Conservation (phyloP, 2,329 filamentous ascomycete genomes). For the Akanthomyces uredinophilus region DNA sequence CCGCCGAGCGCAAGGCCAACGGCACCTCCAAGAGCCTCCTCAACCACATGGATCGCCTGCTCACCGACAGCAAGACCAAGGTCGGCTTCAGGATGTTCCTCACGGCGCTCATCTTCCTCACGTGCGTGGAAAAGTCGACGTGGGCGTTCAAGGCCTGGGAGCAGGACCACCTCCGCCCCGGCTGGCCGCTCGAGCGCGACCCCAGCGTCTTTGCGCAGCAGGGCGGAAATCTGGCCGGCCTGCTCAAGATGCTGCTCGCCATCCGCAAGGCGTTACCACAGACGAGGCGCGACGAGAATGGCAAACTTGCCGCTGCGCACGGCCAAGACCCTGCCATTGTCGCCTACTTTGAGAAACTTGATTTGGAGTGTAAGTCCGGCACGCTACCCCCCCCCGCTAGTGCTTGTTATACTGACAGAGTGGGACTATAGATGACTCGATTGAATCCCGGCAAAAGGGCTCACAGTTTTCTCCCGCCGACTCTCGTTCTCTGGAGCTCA, state of each 20-base stretch:
- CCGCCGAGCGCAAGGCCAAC: constrained; percentile 59
- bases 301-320: constrained; percentile 40
- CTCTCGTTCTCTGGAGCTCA: constrained; percentile 46
- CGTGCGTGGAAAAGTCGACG: constrained; percentile 62
- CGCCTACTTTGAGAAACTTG: constrained; percentile 51
- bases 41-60: constrained; percentile 54
- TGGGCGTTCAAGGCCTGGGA: constrained; percentile 67
- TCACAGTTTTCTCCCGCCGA: constrained; percentile 47
- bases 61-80: constrained; percentile 57
- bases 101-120: constrained; percentile 56
- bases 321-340: constrained; percentile 42
- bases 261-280: constrained; percentile 56
- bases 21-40: constrained; percentile 53
- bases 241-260: constrained; percentile 57
- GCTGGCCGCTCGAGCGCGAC: constrained; percentile 56
- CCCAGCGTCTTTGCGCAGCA: constrained; percentile 54
- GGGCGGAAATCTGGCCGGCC: constrained; percentile 52
- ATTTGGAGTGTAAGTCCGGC: constrained; percentile 58
- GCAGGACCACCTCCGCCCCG: constrained; percentile 52
- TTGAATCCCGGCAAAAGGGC: constrained; percentile 42
- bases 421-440: constrained; percentile 23
- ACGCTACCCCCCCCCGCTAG: constrained; percentile 26
- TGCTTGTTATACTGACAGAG: neutral
- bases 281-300: constrained; percentile 41
- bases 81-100: constrained; percentile 58